These are phyloP conservation scores for Solanum pimpinellifolium DNA, from an alignment of 257 asterid species.

Conservation along the genomic window DNA sequence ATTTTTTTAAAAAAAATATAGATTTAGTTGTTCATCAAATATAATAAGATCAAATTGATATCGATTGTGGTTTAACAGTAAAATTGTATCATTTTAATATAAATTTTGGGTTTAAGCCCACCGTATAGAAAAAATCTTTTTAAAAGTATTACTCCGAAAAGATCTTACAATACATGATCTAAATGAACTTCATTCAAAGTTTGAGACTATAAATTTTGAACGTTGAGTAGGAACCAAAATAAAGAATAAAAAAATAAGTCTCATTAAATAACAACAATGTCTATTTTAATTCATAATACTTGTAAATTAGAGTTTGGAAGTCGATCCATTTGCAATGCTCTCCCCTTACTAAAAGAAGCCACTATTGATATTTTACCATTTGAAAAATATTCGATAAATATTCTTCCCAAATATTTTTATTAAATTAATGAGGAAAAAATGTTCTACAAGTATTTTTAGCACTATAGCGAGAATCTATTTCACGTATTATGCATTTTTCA, in stretches of 20 bases:
- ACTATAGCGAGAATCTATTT: too few species aligned
- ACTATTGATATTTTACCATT: background rate
- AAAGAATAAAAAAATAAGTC: background rate
- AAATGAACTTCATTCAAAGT: fast-evolving
- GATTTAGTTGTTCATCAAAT: background rate
- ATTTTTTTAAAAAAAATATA: background rate
- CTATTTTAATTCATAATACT: background rate
- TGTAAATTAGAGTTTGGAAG: background rate
- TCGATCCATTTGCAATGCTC: background rate
- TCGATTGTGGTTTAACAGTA: background rate
- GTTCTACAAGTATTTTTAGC: too few species aligned
- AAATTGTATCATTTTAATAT: too few species aligned
- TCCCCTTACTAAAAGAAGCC: background rate
- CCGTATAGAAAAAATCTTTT: fast-evolving
- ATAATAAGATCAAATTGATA: background rate
- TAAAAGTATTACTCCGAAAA: fast-evolving
- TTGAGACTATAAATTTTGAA: too few species aligned
- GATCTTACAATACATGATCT: fast-evolving
- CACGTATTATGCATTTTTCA: background rate
- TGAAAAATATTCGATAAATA: background rate
- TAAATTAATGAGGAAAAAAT: too few species aligned
- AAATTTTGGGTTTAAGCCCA: fast-evolving
- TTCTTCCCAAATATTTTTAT: background rate
- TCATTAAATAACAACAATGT: background rate
- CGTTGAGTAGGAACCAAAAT: background rate